Evolutionary conservation across 768 basidiomycete species (phyloP).

Genomic region (Lentinula sp.): DNA sequence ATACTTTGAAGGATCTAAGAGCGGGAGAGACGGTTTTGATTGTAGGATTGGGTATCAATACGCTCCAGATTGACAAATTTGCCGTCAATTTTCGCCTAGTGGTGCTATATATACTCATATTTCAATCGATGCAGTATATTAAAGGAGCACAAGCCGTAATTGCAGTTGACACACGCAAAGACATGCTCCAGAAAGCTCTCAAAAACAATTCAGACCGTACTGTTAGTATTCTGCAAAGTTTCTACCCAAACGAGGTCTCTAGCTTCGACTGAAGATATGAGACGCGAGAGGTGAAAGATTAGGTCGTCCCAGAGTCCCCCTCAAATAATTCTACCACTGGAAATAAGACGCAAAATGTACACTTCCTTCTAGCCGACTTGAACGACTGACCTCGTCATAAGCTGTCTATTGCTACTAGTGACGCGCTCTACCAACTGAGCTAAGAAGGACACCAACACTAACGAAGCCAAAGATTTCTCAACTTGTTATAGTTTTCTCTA

Average conservation of each 20-base stretch:
- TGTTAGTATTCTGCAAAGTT: not conserved
- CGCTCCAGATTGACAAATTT: conserved; percentile 4
- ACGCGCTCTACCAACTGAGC: conserved; percentile 10
- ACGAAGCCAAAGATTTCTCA: no score
- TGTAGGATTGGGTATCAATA: conserved; percentile 1
- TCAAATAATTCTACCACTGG: no score
- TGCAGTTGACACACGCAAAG: not conserved
- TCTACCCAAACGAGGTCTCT: not conserved
- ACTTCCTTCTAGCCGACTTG: conserved; percentile 4
- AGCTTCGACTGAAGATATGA: not conserved
- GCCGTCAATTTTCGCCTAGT: not conserved
- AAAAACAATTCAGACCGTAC: not conserved
- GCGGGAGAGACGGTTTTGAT: conserved; percentile 1
- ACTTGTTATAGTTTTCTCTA: no score
- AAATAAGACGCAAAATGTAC: not conserved
- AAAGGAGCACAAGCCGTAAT: not conserved
- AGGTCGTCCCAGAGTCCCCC: not conserved
- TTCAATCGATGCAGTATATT: not conserved
- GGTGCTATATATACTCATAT: not conserved
- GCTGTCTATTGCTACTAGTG: not conserved
- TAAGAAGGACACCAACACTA: conserved; percentile 3
- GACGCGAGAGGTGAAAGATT: no score
- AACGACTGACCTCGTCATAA: conserved; percentile 4
- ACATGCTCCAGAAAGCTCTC: not conserved
- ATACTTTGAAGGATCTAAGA: not conserved